These are phyloP conservation scores for Mixia osmundae DNA, from an alignment of 1,284 basidiomycete species.

Conservation along the genomic window DNA sequence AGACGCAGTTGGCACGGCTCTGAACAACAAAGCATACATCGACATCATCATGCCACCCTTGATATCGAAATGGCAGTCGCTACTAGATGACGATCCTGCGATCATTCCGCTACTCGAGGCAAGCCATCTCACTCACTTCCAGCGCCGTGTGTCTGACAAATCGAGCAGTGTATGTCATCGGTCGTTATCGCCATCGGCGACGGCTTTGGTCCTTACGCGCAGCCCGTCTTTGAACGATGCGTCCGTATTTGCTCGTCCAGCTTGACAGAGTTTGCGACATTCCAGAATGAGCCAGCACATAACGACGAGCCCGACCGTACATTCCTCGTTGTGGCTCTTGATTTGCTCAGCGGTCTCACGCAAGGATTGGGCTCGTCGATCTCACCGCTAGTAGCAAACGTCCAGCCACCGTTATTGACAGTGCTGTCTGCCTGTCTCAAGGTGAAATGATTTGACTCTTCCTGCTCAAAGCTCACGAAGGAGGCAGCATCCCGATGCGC, in stretches of 20 bases:
- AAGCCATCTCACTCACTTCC: conserved; percentile 12
- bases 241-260: conserved; percentile 59
- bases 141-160: background rate
- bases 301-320: conserved; percentile 75
- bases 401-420: conserved; percentile 47
- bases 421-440: conserved; percentile 66
- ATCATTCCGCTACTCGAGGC: conserved; percentile 86
- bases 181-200: conserved; percentile 88
- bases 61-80: conserved; percentile 63
- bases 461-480: background rate
- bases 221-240: conserved; percentile 82
- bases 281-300: conserved; percentile 52
- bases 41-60: conserved; percentile 93
- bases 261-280: conserved; percentile 55
- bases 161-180: conserved; percentile 71
- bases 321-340: conserved; percentile 89
- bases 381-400: conserved; percentile 36
- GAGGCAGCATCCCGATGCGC: conserved; percentile 68
- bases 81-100: conserved; percentile 77
- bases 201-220: conserved; percentile 72
- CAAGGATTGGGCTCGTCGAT: conserved; percentile 71
- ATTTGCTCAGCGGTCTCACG: conserved; percentile 80
- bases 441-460: conserved; percentile 17
- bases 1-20: conserved; percentile 71
- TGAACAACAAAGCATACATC: conserved; percentile 67